Evolutionary conservation across 1,284 basidiomycete genomes (phyloP).

Genomic region (Apiotrichum porosum): DNA sequence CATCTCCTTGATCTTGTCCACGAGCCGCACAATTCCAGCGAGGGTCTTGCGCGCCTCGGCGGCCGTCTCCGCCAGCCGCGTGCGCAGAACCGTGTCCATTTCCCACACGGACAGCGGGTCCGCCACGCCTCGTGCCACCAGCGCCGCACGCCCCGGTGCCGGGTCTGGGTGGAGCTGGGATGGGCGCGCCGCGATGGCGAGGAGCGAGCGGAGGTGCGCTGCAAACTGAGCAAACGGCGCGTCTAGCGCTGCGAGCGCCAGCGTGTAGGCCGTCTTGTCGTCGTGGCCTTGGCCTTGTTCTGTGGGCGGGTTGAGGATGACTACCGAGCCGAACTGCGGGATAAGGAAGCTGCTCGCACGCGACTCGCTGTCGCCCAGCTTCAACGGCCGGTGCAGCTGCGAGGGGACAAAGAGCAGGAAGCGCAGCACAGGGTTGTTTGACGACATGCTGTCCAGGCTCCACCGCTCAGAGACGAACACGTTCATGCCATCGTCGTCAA

Average conservation of each 20-base stretch:
- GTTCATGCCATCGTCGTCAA: slow-evolving; percentile 74
- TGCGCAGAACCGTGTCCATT: slow-evolving; percentile 67
- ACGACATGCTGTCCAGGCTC: slow-evolving; percentile 61
- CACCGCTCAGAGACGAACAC: slow-evolving; percentile 92
- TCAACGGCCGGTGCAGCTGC: slow-evolving; percentile 61
- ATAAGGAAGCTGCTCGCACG: slow-evolving; percentile 62
- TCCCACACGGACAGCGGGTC: slow-evolving; percentile 57
- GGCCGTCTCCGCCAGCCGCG: slow-evolving; percentile 67
- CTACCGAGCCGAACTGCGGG: slow-evolving; percentile 92
- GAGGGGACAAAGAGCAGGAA: slow-evolving; percentile 89
- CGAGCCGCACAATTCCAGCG: slow-evolving; percentile 71
- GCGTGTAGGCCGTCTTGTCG: slow-evolving; percentile 16
- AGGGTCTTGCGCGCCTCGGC: slow-evolving; percentile 67
- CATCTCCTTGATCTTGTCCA: slow-evolving; percentile 83
- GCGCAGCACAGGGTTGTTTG: slow-evolving; percentile 86
- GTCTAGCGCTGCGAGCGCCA: slow-evolving; percentile 49
- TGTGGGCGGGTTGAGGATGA: slow-evolving; percentile 63
- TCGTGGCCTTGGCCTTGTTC: too few relatives aligned
- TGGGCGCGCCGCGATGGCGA: slow-evolving; percentile 70
- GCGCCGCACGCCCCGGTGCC: background rate
- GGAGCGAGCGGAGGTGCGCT: slow-evolving; percentile 66
- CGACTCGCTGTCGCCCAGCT: slow-evolving; percentile 54
- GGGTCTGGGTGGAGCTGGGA: slow-evolving; percentile 17
- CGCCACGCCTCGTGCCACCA: background rate
- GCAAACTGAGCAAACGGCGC: slow-evolving; percentile 67